These are phyloP conservation scores for Vitis amurensis DNA, from an alignment of 164 flowering plant genomes.

Conservation along the genomic window DNA sequence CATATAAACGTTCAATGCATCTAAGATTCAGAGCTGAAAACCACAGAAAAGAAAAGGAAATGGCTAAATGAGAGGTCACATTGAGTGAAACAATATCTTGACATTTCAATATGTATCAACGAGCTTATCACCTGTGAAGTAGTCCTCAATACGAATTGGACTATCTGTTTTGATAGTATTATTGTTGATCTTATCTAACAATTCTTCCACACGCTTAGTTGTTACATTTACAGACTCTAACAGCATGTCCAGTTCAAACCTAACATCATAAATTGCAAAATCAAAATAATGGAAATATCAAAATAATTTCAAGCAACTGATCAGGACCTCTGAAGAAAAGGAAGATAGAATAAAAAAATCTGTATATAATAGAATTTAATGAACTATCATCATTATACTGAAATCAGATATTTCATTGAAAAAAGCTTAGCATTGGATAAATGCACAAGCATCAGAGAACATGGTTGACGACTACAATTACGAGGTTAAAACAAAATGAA, in stretches of 20 bases:
- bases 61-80: not conserved
- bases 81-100: not conserved
- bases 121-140: conserved; percentile 59
- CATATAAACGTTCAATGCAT: conserved; percentile 94
- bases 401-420: too few species aligned
- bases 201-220: conserved; percentile 82
- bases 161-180: conserved; percentile 48
- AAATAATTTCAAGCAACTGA: not conserved
- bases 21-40: conserved; percentile 70
- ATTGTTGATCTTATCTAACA: conserved; percentile 63
- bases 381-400: too few species aligned
- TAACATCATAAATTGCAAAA: conserved; percentile 22
- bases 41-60: conserved; percentile 3
- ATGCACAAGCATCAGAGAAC: too few species aligned
- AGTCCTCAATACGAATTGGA: conserved; percentile 65
- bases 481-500: too few species aligned
- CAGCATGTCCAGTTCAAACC: conserved; percentile 98
- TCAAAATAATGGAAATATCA: too few species aligned
- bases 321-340: not conserved
- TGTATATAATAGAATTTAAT: too few species aligned
- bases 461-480: too few species aligned
- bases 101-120: not conserved
- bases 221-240: conserved; percentile 83
- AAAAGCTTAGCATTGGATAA: too few species aligned
- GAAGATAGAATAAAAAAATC: not conserved